Evolutionary conservation across 2,329 filamentous ascomycete genomes (phyloP).

Genomic region (Xylaria sp.): DNA sequence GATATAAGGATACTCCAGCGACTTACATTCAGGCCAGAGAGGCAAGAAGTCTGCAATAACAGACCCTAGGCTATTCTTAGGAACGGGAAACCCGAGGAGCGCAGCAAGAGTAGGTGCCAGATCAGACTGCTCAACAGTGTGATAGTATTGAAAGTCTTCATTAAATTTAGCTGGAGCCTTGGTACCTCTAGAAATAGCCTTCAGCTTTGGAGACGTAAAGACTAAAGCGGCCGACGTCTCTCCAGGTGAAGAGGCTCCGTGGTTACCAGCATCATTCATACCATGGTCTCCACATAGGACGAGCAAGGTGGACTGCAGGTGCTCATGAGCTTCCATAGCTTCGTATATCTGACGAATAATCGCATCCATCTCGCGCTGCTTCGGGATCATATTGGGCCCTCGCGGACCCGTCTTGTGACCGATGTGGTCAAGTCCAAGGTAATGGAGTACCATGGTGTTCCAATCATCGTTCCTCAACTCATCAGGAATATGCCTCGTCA

Average conservation of each 20-base stretch:
- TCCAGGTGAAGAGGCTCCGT: slow-evolving; percentile 91
- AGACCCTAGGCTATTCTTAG: slow-evolving; percentile 89
- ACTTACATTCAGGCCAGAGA: slow-evolving; percentile 76
- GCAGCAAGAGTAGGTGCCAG: slow-evolving; percentile 89
- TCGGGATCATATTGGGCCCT: slow-evolving; percentile 90
- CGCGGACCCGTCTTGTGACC: slow-evolving; percentile 93
- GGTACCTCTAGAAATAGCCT: slow-evolving; percentile 59
- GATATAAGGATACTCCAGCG: neutral
- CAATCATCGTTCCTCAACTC: slow-evolving; percentile 85
- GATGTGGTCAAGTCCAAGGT: slow-evolving; percentile 95
- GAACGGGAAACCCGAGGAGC: slow-evolving; percentile 86
- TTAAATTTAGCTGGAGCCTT: slow-evolving; percentile 67
- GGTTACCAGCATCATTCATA: slow-evolving; percentile 99
- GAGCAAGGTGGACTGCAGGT: slow-evolving; percentile 82
- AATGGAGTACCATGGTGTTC: slow-evolving; percentile 94
- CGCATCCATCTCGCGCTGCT: slow-evolving; percentile 92
- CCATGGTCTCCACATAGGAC: slow-evolving; percentile 94
- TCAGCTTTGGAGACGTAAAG: slow-evolving; percentile 88
- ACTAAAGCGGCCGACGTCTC: slow-evolving; percentile 94
- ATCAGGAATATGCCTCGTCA: slow-evolving; percentile 85
- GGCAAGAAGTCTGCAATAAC: slow-evolving; percentile 82
- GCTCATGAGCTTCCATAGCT: slow-evolving; percentile 75
- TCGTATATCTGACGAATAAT: slow-evolving; percentile 81
- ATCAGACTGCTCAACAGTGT: slow-evolving; percentile 90
- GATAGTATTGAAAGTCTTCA: slow-evolving; percentile 85